Base-by-base conservation (phyloP, 2,329 filamentous ascomycete species). In the Ophiostoma ulmi region DNA sequence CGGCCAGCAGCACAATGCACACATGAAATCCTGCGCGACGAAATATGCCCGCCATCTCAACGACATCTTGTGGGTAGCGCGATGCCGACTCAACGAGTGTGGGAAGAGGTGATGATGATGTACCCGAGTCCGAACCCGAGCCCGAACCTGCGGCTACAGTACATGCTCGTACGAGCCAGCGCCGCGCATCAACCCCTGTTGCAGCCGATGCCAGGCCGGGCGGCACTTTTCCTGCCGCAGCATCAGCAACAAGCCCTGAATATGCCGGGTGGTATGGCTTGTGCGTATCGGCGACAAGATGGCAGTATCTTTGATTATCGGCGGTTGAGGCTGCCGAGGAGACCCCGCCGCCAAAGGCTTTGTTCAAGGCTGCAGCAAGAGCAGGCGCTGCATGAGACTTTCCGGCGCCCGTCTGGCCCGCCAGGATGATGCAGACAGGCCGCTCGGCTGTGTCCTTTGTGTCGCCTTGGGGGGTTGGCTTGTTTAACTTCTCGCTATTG, bases 201-300 rank as follows among this genome's bases (percentile, higher is more conserved):
- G 80, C 80, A 0, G 78, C 75, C 3, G 79, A 80, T 2, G 82
- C 81, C 22, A 81, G 76, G 2, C 76, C 72, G 4, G 80, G 78
- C 17, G 75, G 72, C 2, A 74, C 74, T 11, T 72, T 72, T 0
- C 74, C 70, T 22, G 76, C 73, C 5, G 69, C 52, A 31, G 73
- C 71, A 3, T 52, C 38, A 20, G 73, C 66, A 7, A 80, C 72
- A 36, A 81, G 76, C 2, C 69, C n/a, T 17, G 73, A 39, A 75
- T 83, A 83, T 22, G 77, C 72, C 0, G 83, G 83, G 75, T 84
- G 82, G 76, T 83, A 81, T 4, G 80, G 79, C 74, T 84, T 84
- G 80, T 83, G 83, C 31, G 80, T 81, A 78, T 84, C 82, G 70
- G 82, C 82, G 70, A 84, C 80, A 73, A 84, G 79, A 76, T 84